Evolutionary conservation across 2,329 filamentous ascomycete genomes (phyloP).

Genomic region (Septoria linicola): DNA sequence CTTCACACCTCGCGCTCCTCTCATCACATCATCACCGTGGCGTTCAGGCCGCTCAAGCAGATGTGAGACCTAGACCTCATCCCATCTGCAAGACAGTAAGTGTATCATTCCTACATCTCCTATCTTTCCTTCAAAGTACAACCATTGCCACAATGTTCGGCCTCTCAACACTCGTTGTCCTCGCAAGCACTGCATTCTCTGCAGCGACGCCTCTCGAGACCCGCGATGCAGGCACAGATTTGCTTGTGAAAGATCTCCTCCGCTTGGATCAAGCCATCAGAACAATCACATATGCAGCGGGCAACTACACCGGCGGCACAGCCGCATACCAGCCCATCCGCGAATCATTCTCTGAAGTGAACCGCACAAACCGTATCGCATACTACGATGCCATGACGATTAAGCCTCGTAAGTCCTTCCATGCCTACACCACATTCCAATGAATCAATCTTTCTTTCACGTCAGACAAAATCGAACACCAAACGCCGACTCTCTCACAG

Average conservation of each 20-base stretch:
- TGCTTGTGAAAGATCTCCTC: constrained; percentile 23
- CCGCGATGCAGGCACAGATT: constrained; percentile 25
- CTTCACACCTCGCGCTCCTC: background rate
- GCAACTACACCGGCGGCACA: constrained; percentile 23
- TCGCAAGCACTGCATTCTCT: constrained; percentile 11
- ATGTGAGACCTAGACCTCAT: background rate
- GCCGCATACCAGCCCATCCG: constrained; percentile 23
- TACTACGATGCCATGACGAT: constrained; percentile 29
- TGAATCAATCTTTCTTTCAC: too few relatives aligned
- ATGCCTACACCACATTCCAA: too few relatives aligned
- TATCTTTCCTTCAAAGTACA: background rate
- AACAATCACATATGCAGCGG: constrained; percentile 20
- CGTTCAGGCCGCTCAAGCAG: background rate
- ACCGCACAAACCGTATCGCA: constrained; percentile 28
- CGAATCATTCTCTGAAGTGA: constrained; percentile 25
- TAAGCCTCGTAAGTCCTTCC: constrained; percentile 22
- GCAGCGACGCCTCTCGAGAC: constrained; percentile 8
- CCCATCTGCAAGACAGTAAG: too few relatives aligned
- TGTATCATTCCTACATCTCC: too few relatives aligned
- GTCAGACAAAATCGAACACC: too few relatives aligned
- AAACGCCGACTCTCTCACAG: too few relatives aligned
- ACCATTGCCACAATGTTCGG: constrained; percentile 6
- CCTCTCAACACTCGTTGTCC: constrained; percentile 5
- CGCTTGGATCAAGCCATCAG: constrained; percentile 26
- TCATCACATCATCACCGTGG: constrained; percentile 9